These are phyloP conservation scores for Rutstroemia sp. DNA, from an alignment of 2,329 filamentous ascomycete species.

Conservation along the genomic window DNA sequence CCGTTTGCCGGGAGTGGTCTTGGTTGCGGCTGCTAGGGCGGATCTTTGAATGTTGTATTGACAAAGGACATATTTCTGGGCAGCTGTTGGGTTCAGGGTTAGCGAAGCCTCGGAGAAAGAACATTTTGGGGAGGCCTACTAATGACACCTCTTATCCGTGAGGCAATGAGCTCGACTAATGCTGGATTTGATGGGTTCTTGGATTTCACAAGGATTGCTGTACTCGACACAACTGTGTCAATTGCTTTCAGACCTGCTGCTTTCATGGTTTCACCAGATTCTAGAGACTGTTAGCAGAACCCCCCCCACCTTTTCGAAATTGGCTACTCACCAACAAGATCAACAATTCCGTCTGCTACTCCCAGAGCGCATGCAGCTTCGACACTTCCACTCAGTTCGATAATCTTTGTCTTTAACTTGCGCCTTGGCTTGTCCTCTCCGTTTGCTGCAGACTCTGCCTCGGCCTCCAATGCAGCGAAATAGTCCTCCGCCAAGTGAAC, in stretches of 20 bases:
- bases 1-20: conserved; percentile 87
- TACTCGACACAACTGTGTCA: conserved; percentile 83
- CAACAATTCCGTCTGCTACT: conserved; percentile 93
- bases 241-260: conserved; percentile 91
- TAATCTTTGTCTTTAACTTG: conserved; percentile 79
- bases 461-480: conserved; percentile 69
- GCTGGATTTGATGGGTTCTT: conserved; percentile 72
- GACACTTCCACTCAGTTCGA: conserved; percentile 92
- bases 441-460: conserved; percentile 30
- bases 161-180: conserved; percentile 76
- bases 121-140: conserved; percentile 39
- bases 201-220: conserved; percentile 87
- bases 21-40: conserved; percentile 58
- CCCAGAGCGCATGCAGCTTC: conserved; percentile 94
- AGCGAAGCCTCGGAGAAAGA: not conserved
- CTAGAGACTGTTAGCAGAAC: conserved; percentile 37
- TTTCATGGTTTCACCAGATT: conserved; percentile 97
- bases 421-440: conserved; percentile 31
- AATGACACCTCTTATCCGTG: conserved; percentile 87
- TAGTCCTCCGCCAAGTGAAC: conserved; percentile 76
- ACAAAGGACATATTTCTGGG: conserved; percentile 88
- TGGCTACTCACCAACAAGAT: conserved; percentile 74
- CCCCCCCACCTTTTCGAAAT: not conserved
- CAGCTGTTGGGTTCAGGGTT: conserved; percentile 40
- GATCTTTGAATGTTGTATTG: conserved; percentile 85